Conservation (phyloP, 345 rosid genomes). For the Gossypium stocksii region DNA sequence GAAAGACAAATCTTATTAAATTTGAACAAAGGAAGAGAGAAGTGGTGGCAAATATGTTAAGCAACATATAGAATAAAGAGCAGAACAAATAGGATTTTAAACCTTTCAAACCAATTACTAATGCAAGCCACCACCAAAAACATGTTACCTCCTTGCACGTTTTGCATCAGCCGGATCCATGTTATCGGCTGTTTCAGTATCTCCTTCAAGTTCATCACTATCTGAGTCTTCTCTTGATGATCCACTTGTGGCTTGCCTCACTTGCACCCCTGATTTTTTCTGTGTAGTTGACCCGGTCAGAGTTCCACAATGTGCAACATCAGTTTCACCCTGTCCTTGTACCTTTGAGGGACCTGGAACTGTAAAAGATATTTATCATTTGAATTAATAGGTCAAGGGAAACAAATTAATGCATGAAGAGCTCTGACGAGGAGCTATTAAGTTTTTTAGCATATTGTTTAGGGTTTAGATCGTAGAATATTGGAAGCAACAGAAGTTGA, state of each 20-base stretch:
- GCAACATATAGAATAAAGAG: background rate
- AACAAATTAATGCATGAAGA: conserved; percentile 9
- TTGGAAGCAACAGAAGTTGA: background rate
- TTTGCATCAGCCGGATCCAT: conserved; percentile 53
- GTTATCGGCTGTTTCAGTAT: conserved; percentile 62
- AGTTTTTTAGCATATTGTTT: background rate
- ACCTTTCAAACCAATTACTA: conserved; percentile 10
- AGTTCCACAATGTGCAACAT: conserved; percentile 33
- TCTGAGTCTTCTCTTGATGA: conserved; percentile 91
- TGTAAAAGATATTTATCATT: conserved; percentile 14
- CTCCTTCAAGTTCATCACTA: conserved; percentile 84
- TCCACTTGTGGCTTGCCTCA: conserved; percentile 80
- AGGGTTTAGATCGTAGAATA: background rate
- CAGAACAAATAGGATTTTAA: background rate
- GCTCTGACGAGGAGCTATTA: background rate
- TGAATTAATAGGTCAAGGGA: background rate
- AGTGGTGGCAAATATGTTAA: background rate
- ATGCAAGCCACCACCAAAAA: background rate
- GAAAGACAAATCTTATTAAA: background rate
- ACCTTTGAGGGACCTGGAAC: conserved; percentile 39
- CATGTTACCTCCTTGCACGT: conserved; percentile 66
- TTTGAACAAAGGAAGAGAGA: background rate
- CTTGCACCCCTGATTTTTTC: conserved; percentile 38
- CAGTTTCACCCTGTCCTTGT: conserved; percentile 34
- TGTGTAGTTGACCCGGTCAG: conserved; percentile 33